Evolutionary conservation across 495 filamentous ascomycete species (phyloP).

Genomic region (Xylaria scruposa): DNA sequence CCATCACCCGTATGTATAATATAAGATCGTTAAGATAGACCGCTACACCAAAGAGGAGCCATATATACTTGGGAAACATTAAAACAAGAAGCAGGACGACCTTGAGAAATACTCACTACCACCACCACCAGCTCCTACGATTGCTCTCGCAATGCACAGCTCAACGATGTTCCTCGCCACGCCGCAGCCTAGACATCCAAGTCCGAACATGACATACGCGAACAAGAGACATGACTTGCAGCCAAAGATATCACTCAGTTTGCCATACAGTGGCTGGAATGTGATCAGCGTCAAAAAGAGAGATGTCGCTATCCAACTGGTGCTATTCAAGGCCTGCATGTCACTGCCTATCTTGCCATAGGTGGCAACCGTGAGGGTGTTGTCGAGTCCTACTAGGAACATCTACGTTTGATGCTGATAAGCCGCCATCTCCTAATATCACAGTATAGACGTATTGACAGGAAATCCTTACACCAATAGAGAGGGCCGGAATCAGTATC

Average conservation of each 20-base stretch:
- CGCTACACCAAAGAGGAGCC: background rate
- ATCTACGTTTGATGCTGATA: conserved; percentile 47
- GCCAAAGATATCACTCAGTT: conserved; percentile 81
- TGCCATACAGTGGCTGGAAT: conserved; percentile 82
- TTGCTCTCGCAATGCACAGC: conserved; percentile 70
- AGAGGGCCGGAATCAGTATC: conserved; percentile 62
- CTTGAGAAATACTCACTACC: conserved; percentile 45
- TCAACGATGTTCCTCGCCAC: conserved; percentile 71
- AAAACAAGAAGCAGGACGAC: background rate
- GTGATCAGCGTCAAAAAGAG: conserved; percentile 80
- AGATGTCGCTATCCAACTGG: conserved; percentile 86
- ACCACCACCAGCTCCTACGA: conserved; percentile 76
- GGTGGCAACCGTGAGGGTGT: conserved; percentile 79
- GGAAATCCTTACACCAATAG: conserved; percentile 57
- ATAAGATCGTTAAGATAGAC: background rate
- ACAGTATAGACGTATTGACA: background rate
- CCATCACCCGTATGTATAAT: background rate
- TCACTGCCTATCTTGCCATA: conserved; percentile 86
- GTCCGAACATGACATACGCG: conserved; percentile 75
- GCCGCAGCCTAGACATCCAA: conserved; percentile 76
- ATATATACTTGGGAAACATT: background rate
- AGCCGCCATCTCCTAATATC: background rate
- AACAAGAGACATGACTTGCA: conserved; percentile 78
- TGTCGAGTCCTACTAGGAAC: conserved; percentile 77
- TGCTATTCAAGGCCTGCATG: conserved; percentile 75